Conservation (phyloP, 176 grass and related monocot genomes). For the Raddia guianensis region DNA sequence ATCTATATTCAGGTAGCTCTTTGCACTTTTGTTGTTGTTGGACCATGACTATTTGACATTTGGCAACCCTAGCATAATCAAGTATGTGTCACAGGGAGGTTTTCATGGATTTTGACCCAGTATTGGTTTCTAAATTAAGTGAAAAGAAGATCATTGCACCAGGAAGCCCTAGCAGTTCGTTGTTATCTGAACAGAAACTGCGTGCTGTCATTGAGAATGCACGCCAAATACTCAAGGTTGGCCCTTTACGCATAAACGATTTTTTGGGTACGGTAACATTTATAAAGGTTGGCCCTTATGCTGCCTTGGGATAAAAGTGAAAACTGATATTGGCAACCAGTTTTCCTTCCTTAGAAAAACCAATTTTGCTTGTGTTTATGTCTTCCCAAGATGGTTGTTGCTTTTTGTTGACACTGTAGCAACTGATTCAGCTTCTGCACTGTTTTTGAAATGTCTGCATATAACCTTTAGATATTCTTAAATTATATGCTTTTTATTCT, state of each 20-base stretch:
- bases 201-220: conserved; percentile 85
- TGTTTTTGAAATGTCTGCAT: background rate
- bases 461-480: conserved; percentile 8
- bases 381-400: background rate
- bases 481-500: background rate
- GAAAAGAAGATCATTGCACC: conserved; percentile 80
- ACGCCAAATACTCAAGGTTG: conserved; percentile 84
- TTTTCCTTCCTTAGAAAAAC: too few relatives aligned
- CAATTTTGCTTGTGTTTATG: background rate
- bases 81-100: conserved; percentile 61
- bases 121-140: conserved; percentile 76
- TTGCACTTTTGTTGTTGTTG: conserved; percentile 33
- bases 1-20: conserved; percentile 73
- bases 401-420: background rate
- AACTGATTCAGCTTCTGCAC: background rate
- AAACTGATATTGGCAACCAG: conserved; percentile 1
- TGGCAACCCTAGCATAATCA: conserved; percentile 31
- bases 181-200: conserved; percentile 88
- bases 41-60: background rate
- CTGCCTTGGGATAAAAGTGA: conserved; percentile 13
- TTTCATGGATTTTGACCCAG: conserved; percentile 95
- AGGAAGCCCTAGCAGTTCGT: conserved; percentile 67
- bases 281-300: conserved; percentile 54
- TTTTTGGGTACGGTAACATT: background rate
- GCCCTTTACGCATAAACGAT: background rate